A percentile compares a stretch with the other conserved stretches of the same genome.
These are phyloP conservation scores for Tylopilus vinaceipallidus DNA, from an alignment of 768 basidiomycete species.

Conservation along the genomic window DNA sequence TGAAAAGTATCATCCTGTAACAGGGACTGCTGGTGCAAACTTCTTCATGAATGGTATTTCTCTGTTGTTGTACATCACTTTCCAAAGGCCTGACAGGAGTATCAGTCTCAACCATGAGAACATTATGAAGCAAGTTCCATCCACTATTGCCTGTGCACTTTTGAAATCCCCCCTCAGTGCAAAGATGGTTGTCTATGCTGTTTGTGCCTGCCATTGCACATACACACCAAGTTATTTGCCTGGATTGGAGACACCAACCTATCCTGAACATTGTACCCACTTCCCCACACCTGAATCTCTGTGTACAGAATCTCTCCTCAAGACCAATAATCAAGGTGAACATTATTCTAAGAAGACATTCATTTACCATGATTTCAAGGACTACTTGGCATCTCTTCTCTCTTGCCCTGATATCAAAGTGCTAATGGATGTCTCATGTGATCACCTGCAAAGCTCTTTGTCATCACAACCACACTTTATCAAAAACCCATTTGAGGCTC, in stretches of 20 bases:
- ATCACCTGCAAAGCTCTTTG: background rate
- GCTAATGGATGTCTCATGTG: background rate
- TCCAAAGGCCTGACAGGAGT: background rate
- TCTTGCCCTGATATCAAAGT: background rate
- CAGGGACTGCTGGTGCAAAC: background rate
- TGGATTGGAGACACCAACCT: background rate
- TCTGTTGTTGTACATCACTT: background rate
- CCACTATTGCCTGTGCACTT: background rate
- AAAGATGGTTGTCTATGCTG: background rate
- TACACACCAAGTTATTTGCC: background rate
- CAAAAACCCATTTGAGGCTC: background rate
- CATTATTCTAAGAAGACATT: background rate
- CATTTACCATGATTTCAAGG: conserved; percentile 8
- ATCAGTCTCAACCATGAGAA: background rate
- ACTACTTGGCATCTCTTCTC: conserved; percentile 3
- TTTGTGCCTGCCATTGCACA: background rate
- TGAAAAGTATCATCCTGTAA: too few species aligned
- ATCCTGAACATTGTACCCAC: background rate
- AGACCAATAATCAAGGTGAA: background rate
- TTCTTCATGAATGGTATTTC: conserved; percentile 21
- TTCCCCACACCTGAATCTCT: background rate
- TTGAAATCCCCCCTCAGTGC: background rate
- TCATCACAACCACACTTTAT: background rate
- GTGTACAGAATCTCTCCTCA: background rate
- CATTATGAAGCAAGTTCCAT: conserved; percentile 1